Base-by-base conservation (phyloP, 495 filamentous ascomycete genomes). In the Amphirosellinia nigrospora region DNA sequence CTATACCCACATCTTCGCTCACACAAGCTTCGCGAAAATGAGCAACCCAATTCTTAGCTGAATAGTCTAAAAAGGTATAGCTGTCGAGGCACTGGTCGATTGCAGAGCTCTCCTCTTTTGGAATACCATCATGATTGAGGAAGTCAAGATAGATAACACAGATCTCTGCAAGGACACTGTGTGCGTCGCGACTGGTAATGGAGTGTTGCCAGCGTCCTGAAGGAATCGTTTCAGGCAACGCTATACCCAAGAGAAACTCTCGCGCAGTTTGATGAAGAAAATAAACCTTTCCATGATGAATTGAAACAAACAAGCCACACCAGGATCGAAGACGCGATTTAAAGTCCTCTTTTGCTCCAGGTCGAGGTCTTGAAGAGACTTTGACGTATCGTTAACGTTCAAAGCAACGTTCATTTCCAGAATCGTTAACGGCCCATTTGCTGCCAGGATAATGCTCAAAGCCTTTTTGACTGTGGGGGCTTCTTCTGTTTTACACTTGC, bases 191-290 rank as follows among this genome's bases (percentile, higher is more conserved):
- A 8, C 10, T 30, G 2, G 19, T 26, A 13, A 74, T 66, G 13
- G 79, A 80, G 58, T 79, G 64, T 45, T 74, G 70, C 73, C 74
- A 78, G 11, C 60, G 70, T 19, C 26, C 55, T 13, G 3, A 10
- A 13, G 30, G 53, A 9, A n/a, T 55, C n/a, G 34, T 50, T 38
- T 0, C 8, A 8, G 32, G 43, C 50, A 59, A 41, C n/a, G 71
- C 41, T 39, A 9, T 3, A 19, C 58, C 43, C 69, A 80, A 68
- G 15, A 82, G 69, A 50, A 79, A 82, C 63, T 83, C 80, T 50
- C 73, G 82, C 2, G 80, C 81, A 6, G 83, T 85, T 53, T 85
- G 83, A 60, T 84, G 83, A 43, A 85, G 72, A 1, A 85, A 63
- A 66, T 82, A 85, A 4, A 85, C 53, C 65, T 71, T 77, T 0